Evolutionary conservation across 2,329 filamentous ascomycete genomes (phyloP), one percentile per base, ranked within the genome.

Genomic region (Sclerotinia borealis): DNA sequence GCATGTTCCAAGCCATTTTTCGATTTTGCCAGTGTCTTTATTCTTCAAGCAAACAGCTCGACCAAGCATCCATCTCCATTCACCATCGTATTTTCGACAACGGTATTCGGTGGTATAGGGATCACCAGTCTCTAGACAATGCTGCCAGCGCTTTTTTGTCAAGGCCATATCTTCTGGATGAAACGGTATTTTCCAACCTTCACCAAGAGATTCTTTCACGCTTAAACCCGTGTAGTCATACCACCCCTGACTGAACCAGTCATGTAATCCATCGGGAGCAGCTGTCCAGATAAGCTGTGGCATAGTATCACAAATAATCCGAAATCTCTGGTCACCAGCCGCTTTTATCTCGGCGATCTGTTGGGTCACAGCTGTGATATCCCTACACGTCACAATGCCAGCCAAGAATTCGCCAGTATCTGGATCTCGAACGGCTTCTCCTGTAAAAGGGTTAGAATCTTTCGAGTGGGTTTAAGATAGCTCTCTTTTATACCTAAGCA

Each of bases 1-100:
- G 70, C 87, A 92, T 1, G 89, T 92, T 19, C 89, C 90, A 69
- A 90, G 91, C 90, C 90, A 93, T 72, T 90, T 91, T 64, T 90
- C 80, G 55, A 93, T 91, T 54, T 81, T 78, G 2, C 88, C 88
- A 0, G 83, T 84, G 50, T 87, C 82, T 66, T 81, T 82, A 65
- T 91, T 85, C 45, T 80, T 81, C 69, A 92, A 80, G 0, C 90
- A 89, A 17, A 89, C 74, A 1, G 89, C 90, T 49, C 89, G 81
- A 13, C 87, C 89, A 3, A 93, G 78, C 80, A 92, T 91, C 90
- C 90, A 93, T 60, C 89, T 81, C 84, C 86, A 93, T 63, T 88
- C 81, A 0, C 90, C 90, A 37, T 88, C 82, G 56, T 82, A 83
- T 63, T 81, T 85, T 58, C 78, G 81, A 65, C 86, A 90, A 45